Evolutionary conservation across 495 filamentous ascomycete genomes (phyloP).

Genomic region (Xylaria sp.): DNA sequence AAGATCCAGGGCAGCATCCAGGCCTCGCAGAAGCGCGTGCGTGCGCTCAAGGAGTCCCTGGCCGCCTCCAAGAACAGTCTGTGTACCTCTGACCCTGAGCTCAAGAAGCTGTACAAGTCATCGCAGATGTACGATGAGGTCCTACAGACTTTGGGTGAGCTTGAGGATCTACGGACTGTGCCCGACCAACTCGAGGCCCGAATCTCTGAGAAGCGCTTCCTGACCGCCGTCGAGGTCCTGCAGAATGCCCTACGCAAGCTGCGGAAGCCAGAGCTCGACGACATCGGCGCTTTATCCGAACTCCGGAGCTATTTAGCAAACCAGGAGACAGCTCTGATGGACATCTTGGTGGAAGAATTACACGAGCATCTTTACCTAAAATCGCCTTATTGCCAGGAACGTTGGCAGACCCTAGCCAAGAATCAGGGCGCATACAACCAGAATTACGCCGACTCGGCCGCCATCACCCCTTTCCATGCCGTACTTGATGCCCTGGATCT

Average conservation of each 20-base stretch:
- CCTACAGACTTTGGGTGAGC: conserved; percentile 79
- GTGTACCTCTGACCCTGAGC: conserved; percentile 85
- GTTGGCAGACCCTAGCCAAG: conserved; percentile 81
- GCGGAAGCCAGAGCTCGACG: conserved; percentile 85
- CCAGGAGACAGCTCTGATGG: conserved; percentile 88
- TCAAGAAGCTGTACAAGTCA: conserved; percentile 82
- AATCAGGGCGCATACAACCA: conserved; percentile 53
- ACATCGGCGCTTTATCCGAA: conserved; percentile 88
- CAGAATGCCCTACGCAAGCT: conserved; percentile 84
- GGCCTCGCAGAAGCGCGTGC: conserved; percentile 82
- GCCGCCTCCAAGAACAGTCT: conserved; percentile 82
- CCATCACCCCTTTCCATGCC: conserved; percentile 67
- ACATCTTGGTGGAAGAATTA: conserved; percentile 94
- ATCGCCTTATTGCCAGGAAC: conserved; percentile 91
- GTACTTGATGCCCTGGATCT: conserved; percentile 83
- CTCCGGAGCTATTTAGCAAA: conserved; percentile 87
- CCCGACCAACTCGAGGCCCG: conserved; percentile 91
- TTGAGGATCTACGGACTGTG: conserved; percentile 88
- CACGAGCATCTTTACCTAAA: conserved; percentile 98
- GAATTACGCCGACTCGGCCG: conserved; percentile 53
- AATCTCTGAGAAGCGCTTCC: conserved; percentile 94
- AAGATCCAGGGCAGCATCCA: conserved; percentile 96
- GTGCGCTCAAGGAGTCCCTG: conserved; percentile 80
- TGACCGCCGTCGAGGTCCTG: conserved; percentile 89
- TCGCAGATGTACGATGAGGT: conserved; percentile 93